Base-by-base conservation (phyloP, 1,139 yeast species). In the Yamadazyma sp. region DNA sequence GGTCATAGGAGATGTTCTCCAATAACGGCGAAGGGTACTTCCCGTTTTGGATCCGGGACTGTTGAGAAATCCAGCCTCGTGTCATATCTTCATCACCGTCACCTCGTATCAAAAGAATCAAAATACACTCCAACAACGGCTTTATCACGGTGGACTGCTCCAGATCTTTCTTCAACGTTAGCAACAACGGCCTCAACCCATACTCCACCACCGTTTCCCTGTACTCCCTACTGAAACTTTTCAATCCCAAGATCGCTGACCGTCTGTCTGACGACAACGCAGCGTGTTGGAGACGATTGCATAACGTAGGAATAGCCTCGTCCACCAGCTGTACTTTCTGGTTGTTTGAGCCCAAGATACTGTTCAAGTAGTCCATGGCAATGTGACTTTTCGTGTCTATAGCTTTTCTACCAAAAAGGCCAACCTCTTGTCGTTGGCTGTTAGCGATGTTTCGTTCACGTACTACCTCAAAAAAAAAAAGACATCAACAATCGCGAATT, bases 131-230 rank as follows among this genome's bases (percentile, higher is more conserved):
- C 40, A 94, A 65, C 12, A 89, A 75, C 0, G 96, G 94, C 50
- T 84, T 83, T 18, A 86, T 81, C n/a, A 86, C 79, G 35, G 80
- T 87, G 2, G 76, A 70, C 54, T 88, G 95, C 17, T 77, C 79
- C 4, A 64, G 51, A 56, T 89, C 98, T 36, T 76, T 77, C 39
- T 75, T 75, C 40, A 94, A 65, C 0, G 92, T 81, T 22, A 72
- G 60, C 11, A 92, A 73, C 44, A 94, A 67, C 1, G 92, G 89
- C 45, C 91, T 73, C 32, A 92, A 68, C 1, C 96, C 98, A 46
- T 85, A 81, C 32, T 95, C 95, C 35, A 92, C 89, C 3, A 94
- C 98, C 3, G 83, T 67, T 59, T 94, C 98, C 50, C 98, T 70
- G 59, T 85, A 88, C 54, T 88, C 91, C 43, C 98, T 71, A 46